phyloP scores from a whole-genome alignment of 495 filamentous ascomycete species.

The Penicillium pulvis region DNA sequence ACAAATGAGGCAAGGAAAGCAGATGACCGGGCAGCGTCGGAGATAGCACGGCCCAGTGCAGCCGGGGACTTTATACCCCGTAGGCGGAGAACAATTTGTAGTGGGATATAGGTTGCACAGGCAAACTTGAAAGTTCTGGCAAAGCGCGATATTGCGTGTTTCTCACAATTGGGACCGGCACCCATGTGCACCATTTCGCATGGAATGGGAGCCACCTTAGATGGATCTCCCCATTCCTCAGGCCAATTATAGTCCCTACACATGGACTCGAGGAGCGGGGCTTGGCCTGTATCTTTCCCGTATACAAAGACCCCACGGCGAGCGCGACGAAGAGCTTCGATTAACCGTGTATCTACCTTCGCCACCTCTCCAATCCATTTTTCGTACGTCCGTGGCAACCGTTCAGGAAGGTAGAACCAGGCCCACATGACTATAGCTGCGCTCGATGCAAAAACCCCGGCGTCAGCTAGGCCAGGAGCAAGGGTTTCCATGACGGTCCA shows the following conservation, averaged over 20 bases:
- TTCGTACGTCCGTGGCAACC: conserved; percentile 74
- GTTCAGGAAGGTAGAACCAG: conserved; percentile 76
- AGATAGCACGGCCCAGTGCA: conserved; percentile 49
- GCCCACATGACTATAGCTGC: conserved; percentile 88
- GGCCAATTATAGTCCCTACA: conserved; percentile 74
- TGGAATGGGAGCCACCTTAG: conserved; percentile 71
- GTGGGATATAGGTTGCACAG: conserved; percentile 76
- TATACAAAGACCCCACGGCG: conserved; percentile 67
- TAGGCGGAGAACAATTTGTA: conserved; percentile 69
- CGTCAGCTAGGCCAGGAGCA: conserved; percentile 59
- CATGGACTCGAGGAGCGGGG: conserved; percentile 69
- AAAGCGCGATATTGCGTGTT: conserved; percentile 74
- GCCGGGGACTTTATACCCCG: conserved; percentile 50
- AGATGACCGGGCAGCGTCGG: conserved; percentile 70
- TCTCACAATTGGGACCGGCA: conserved; percentile 73
- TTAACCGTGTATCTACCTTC: conserved; percentile 74
- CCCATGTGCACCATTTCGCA: conserved; percentile 91
- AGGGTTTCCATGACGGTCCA: conserved; percentile 56
- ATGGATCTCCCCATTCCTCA: conserved; percentile 74
- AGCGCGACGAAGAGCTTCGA: conserved; percentile 70
- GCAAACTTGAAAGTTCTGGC: conserved; percentile 71
- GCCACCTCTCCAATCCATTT: conserved; percentile 85
- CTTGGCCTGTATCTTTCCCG: conserved; percentile 77
- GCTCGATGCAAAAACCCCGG: conserved; percentile 74
- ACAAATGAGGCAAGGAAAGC: conserved; percentile 84